Evolutionary conservation across 805 yeast genomes (phyloP), one percentile per base, ranked within the genome.

Genomic region (Pachysolen tannophilus): DNA sequence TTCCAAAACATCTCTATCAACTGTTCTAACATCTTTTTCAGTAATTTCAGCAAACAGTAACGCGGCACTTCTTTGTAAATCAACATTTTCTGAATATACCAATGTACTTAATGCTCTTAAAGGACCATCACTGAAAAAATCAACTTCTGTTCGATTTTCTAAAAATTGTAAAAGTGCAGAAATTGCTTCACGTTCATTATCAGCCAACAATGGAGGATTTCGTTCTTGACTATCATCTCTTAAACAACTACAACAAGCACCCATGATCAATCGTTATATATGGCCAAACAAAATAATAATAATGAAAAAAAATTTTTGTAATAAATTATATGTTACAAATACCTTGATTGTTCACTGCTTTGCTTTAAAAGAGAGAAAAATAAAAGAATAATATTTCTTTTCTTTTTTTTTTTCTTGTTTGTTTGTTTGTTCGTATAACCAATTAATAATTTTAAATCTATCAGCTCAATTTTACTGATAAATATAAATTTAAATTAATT

Each of bases 11-110:
- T 86, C 94, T 39, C 94, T 70, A 48, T 82, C 80, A 23, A 92
- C 97, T 27, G 90, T 82, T 44, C 92, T 74, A 26, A 87, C 94
- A 53, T 87, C 94, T 56, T 92, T 92, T 54, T 92, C 98, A 26
- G 98, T 92, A 38, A 92, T 90, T 58, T 92, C 98, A 11, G 97
- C 97, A 67, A 92, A 92, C 6, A 98, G 97, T 43, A 92, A 69
- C 6, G 98, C 97, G 3, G 98, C 98, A 55, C 94, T 82, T 54
- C 97, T 76, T 60, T 90, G 97, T 38, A 92, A 69, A 57, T 92
- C 97, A 43, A 90, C 75, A 53, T 92, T 92, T 47, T 92, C 97
- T 2, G 96, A 85, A 55, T 90, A 85, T 2, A 92, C 98, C 47
- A 92, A 69, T 1, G 97, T 90, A 40, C 90, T 81, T 43, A 92